A percentile compares a stretch with the other conserved stretches of the same genome.
Conservation (phyloP, 148 eudicot genomes). For the Rhododendron mucronatum region DNA sequence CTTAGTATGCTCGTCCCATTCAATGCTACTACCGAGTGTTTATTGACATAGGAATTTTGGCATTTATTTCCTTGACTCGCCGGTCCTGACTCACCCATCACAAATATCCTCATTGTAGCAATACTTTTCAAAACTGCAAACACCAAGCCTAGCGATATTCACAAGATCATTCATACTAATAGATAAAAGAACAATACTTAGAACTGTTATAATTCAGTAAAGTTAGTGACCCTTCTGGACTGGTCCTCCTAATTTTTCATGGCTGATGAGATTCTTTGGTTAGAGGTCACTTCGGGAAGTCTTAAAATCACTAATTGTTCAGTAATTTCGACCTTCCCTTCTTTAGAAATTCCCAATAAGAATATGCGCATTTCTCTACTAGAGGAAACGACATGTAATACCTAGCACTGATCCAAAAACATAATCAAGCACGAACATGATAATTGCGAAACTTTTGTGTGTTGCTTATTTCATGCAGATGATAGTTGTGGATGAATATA, state of each 20-base stretch:
- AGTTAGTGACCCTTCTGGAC: background rate
- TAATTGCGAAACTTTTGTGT: background rate
- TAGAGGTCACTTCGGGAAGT: background rate
- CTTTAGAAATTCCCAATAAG: background rate
- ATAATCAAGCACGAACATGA: background rate
- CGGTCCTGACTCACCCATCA: background rate
- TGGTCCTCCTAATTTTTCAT: background rate
- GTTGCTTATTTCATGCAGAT: background rate
- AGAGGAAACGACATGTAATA: background rate
- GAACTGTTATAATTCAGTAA: background rate
- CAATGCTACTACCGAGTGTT: background rate
- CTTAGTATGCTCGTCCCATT: background rate
- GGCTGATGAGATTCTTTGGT: background rate
- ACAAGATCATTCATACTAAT: background rate
- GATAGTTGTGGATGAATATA: background rate
- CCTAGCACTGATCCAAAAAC: background rate
- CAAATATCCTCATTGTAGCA: background rate
- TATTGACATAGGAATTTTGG: background rate
- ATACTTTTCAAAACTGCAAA: background rate
- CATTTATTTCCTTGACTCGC: background rate
- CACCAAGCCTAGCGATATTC: background rate
- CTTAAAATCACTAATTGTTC: background rate
- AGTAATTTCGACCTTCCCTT: background rate
- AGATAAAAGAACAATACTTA: background rate
- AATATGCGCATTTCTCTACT: background rate